Evolutionary conservation across 805 yeast genomes (phyloP), one percentile per base, ranked within the genome.

Genomic region (Candida adriatica): DNA sequence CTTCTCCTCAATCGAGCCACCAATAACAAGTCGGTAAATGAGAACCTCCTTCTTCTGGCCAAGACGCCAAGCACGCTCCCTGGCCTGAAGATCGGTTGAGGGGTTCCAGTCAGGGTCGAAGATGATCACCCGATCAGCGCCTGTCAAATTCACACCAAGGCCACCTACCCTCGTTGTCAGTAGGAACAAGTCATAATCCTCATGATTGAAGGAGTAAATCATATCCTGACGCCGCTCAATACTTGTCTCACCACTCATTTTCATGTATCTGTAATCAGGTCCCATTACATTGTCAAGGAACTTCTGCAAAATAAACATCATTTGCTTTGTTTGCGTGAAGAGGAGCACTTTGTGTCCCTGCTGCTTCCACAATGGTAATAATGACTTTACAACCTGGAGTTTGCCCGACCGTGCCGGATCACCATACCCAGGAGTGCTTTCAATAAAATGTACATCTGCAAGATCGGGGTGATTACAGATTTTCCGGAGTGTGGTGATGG

Each of bases 71-170:
- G 97, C 96, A 29, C 98, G 61, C 54, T 90, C 98, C 38, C 97
- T 66, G 0, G 98, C 98, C 57, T 90, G 98, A 38, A 88, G 69
- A 61, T 90, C 98, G 0, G 97, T 92, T 1, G 96, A 86, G 1
- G 98, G 98, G 50, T 90, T 90, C 98, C 98, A 90, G 57, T 92
- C 97, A 0, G 98, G 98, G 49, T 90, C 98, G 53, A 72, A 90
- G 11, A 90, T 90, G 15, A 90, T 85, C 9, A 90, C 96, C 27
- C 97, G 62, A 43, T 87, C 87, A 0, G 98, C 97, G 4, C 97
- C 97, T 0, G 96, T 90, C 27, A 90, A 56, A 54, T 90, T 90
- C 2, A 90, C 84, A 14, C 98, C 98, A 24, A 92, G 61, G 0
- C 98, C 98, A 14, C 98, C 98, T 6, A 92, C 98, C 48, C 90